A percentile compares a stretch with the other conserved stretches of the same genome.
phyloP scores from a whole-genome alignment of 495 filamentous ascomycete species.

The Xylaria grammica region DNA sequence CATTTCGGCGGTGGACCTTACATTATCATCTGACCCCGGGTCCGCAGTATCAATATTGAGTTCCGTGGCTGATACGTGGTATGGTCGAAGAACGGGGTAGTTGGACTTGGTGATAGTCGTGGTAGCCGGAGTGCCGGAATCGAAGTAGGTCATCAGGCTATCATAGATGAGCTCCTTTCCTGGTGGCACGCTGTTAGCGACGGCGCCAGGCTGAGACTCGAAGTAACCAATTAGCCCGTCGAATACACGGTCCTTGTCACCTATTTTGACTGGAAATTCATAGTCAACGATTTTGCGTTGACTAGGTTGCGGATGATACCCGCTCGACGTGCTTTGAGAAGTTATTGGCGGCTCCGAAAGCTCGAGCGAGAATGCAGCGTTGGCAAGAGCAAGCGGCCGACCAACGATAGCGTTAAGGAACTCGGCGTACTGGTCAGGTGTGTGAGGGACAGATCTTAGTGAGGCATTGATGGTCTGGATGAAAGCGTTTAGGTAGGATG shows the following conservation, averaged over 20 bases:
- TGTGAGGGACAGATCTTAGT: neutral
- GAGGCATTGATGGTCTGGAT: neutral
- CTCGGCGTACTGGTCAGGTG: neutral
- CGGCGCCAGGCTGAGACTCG: neutral
- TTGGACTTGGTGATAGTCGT: neutral
- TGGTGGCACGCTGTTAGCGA: no score
- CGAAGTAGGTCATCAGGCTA: neutral
- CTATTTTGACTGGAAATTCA: constrained; percentile 44
- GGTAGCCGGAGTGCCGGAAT: neutral
- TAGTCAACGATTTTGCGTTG: constrained; percentile 17
- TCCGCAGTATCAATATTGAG: no score
- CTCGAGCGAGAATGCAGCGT: neutral
- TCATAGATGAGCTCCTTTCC: neutral
- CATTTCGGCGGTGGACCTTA: neutral
- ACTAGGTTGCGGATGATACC: neutral
- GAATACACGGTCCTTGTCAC: constrained; percentile 39
- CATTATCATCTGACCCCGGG: neutral
- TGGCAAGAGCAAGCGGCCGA: neutral
- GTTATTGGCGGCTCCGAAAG: neutral
- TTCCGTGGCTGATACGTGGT: no score
- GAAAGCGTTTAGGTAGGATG: neutral
- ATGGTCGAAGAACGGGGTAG: neutral
- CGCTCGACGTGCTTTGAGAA: neutral
- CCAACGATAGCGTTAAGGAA: neutral
- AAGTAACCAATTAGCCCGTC: constrained; percentile 50